Evolutionary conservation across 352 stramenopile species (phyloP).

Genomic region (Pythium brachiatum): DNA sequence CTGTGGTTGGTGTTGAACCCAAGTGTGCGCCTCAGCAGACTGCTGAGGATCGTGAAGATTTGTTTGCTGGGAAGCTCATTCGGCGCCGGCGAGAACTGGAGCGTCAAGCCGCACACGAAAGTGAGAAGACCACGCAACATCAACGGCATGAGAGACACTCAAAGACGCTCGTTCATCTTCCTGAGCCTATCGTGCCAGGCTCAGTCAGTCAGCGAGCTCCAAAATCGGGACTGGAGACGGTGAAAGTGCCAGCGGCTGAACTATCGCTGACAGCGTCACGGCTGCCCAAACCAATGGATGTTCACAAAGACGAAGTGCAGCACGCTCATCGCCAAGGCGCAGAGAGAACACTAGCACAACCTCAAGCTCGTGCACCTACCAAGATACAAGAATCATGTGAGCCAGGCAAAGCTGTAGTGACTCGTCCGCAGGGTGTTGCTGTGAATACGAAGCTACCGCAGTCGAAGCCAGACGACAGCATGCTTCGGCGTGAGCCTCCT

Average conservation of each 20-base stretch:
- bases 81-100: conserved; percentile 44
- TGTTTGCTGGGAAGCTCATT: conserved; percentile 34
- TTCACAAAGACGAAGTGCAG: not conserved
- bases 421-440: not conserved
- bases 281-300: not conserved
- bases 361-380: not conserved
- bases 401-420: not conserved
- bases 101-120: conserved; percentile 4
- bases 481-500: not conserved
- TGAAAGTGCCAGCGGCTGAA: not conserved
- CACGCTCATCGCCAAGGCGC: not conserved
- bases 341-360: not conserved
- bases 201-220: not conserved
- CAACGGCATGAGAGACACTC: not conserved
- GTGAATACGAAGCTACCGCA: not conserved
- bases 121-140: not conserved
- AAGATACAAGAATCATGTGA: not conserved
- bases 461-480: not conserved
- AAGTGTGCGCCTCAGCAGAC: not conserved
- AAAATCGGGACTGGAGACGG: not conserved
- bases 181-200: not conserved
- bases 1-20: not conserved
- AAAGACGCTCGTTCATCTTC: not conserved
- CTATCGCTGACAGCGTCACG: not conserved
- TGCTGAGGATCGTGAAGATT: not conserved